Base-by-base conservation (phyloP, 768 basidiomycete genomes). In the Candolleomyces eurysporus region DNA sequence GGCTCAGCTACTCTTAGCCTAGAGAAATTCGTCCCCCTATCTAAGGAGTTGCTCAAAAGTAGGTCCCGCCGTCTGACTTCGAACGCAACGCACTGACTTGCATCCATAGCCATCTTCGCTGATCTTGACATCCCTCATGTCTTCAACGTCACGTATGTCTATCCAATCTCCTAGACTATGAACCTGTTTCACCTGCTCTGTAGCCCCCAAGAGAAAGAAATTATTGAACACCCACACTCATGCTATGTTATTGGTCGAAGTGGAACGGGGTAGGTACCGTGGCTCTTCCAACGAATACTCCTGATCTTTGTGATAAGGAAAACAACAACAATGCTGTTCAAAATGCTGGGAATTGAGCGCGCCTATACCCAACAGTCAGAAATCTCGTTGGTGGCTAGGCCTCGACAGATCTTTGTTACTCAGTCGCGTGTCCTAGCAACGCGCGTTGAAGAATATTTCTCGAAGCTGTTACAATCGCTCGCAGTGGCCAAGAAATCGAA, bases 251-350 rank as follows among this genome's bases (percentile, higher is more conserved):
- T 89, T 9, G 88, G 89, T 0, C 76, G 90, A 26, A 90, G 89
- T 66, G 90, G 90, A 3, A 91, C 90, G 0, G 90, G 89, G 89
- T 89, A 65, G 10, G 66, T 58, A 0, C 4, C 7, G 48, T 40
- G 4, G 10, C 49, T 42, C 22, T 9, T 1, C 3, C 42, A 36
- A 36, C 30, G 14, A 13, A 54, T 22, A 7, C 26, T 21, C 19
- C 42, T 22, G 21, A 26, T 19, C 51, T 64, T 31, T 26, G 48
- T 19, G 40, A 48, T 17, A 64, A 89, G 89, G 0, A 90, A 90
- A 78, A 91, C 88, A 0, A 91, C 90, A 0, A 87, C 88, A 0
- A 89, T 91, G 81, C 74, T 91, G 1, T 88, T 87, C 75, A 90
- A 89, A 69, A 90, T 91, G 82, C 76, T 90, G 2, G 80, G 82